Percentiles rank a stretch among this genome's conserved stretches.
Conservation (phyloP, 2,329 filamentous ascomycete species). For the Fusarium cicatricum region DNA sequence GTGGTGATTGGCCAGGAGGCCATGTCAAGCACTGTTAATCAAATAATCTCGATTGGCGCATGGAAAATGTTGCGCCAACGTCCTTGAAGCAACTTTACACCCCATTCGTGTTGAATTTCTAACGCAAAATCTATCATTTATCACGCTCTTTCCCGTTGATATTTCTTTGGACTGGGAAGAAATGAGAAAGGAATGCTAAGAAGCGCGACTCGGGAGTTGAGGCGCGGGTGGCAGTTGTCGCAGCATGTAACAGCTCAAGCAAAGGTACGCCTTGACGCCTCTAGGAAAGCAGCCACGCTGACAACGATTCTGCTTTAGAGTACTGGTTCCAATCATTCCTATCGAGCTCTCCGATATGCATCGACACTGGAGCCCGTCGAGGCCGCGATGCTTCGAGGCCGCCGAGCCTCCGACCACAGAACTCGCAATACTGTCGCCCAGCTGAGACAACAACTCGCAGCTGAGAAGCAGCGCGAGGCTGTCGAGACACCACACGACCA, state of each 20-base stretch:
- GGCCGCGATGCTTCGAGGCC: conserved; percentile 10
- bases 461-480: conserved; percentile 16
- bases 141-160: neutral
- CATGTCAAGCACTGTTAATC: conserved; percentile 13
- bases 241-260: conserved; percentile 31
- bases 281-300: conserved; percentile 5
- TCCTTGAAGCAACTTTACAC: neutral
- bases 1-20: conserved; percentile 13
- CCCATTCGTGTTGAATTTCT: neutral
- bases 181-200: conserved; percentile 51
- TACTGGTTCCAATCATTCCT: neutral
- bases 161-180: conserved; percentile 24
- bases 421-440: neutral
- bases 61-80: conserved; percentile 25
- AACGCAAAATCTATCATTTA: neutral
- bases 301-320: conserved; percentile 23
- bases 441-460: conserved; percentile 14
- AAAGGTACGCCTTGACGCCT: conserved; percentile 33
- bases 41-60: conserved; percentile 39
- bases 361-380: conserved; percentile 18
- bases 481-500: neutral
- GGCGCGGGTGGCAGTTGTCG: conserved; percentile 40
- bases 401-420: neutral
- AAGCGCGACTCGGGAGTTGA: conserved; percentile 46
- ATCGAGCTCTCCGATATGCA: conserved; percentile 9